Conservation (phyloP, 257 asterid genomes). For the Craterostigma plantagineum region DNA sequence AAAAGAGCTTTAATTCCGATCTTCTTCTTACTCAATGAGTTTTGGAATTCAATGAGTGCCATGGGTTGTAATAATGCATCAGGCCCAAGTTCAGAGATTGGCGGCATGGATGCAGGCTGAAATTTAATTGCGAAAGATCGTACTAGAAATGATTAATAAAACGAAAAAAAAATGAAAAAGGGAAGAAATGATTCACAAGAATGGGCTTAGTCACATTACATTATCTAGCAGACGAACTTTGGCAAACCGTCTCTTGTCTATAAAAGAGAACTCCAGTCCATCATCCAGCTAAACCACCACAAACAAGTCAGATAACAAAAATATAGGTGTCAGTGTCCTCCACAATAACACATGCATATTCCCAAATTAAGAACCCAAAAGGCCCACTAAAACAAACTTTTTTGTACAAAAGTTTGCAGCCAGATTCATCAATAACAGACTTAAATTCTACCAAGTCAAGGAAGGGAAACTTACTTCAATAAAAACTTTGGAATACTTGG, state of each 20-base stretch:
- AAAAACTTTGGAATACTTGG: conserved; percentile 85
- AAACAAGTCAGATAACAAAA: neutral
- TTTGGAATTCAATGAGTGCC: conserved; percentile 45
- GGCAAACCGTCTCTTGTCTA: conserved; percentile 97
- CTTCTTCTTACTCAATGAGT: conserved; percentile 63
- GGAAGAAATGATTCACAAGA: neutral
- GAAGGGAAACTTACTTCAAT: conserved; percentile 46
- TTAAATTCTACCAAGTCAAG: neutral
- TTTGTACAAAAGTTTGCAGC: too few relatives aligned
- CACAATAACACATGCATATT: neutral
- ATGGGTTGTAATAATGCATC: conserved; percentile 76
- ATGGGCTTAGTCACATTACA: conserved; percentile 22
- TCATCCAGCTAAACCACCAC: conserved; percentile 49
- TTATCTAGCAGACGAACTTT: conserved; percentile 78
- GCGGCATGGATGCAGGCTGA: conserved; percentile 76
- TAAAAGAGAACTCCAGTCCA: conserved; percentile 88
- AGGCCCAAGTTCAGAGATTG: conserved; percentile 97
- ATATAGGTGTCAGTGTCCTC: neutral
- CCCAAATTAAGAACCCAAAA: conserved; percentile 2
- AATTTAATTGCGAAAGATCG: too few relatives aligned
- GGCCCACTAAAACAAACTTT: too few relatives aligned
- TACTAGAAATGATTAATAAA: neutral
- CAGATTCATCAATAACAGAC: too few relatives aligned
- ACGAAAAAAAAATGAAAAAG: neutral
- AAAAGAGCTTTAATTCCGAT: conserved; percentile 86